Evolutionary conservation across 345 rosid species (phyloP), one percentile per base, ranked within the genome.

Genomic region (Citrus glauca): DNA sequence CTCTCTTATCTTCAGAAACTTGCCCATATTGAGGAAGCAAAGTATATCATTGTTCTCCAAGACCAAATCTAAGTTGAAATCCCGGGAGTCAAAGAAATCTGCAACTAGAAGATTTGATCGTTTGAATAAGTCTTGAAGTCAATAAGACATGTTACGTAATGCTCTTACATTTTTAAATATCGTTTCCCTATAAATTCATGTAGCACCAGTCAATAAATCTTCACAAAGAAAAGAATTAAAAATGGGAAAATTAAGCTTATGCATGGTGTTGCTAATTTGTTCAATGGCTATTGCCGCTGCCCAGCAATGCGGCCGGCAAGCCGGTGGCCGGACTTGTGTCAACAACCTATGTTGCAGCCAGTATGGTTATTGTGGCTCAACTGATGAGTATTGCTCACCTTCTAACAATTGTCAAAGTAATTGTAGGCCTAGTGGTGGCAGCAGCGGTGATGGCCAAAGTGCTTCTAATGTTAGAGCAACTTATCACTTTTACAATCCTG

Each of bases 391-490:
- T 48, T 82, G 85, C 19, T 65, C 77, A 2, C 80, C 82, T 13
- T 55, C 79, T 6, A 56, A 71, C 11, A 38, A 62, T 3, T 79
- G 85, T 42, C 55, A 82, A 32, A 82, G 80, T 62, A 82, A 82
- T 38, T 82, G 82, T 57, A 71, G 33, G 27, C 77, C 82, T n/a
- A n/a, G n/a, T n/a, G n/a, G n/a, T n/a, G n/a, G n/a, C 10, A 67
- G 70, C 50, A 40, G 37, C 9, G 0, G 22, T 25, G 37, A 13
- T 42, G 56, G 50, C 50, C 0, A 87, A 40, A 81, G 87, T 69
- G 92, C 92, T 68, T 42, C 84, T 0, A 86, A 85, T 62, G 92
- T 91, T 24, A 85, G 91, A 70, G 93, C 98, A 33, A 91, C 92
- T 17, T 90, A 87, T 62, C 87, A 87, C 78, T 19, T 63, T n/a